Base-by-base conservation (phyloP, 805 yeast species). In the Yarrowia sp. region DNA sequence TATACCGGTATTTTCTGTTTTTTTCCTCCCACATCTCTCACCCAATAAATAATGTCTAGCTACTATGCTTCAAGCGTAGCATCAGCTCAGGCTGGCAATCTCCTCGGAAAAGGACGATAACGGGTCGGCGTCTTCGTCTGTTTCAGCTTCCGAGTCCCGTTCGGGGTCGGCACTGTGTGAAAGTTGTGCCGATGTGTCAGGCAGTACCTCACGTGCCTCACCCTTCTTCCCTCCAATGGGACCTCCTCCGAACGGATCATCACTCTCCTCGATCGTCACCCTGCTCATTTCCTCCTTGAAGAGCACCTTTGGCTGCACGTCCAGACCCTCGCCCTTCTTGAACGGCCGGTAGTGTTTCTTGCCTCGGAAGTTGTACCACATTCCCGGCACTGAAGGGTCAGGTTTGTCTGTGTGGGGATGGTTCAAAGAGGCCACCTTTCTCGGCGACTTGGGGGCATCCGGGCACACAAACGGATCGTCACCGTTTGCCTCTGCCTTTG, bases 331-430 rank as follows among this genome's bases (percentile, higher is more conserved):
- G 40, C 56, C 67, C 55, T 48, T 22, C 38, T 63, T 63, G 56
- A 63, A 63, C 40, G 67, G 67, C 7, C 67, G 67, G 67, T 48
- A 63, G 38, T 48, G 55, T 26, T 63, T 63, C 48, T 63, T 63
- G 22, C 67, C 67, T 14, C 67, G 12, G 38, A 48, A 48, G 41
- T 48, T 48, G 56, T 48, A 63, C 67, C 67, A 63, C 56, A 63
- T 36, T 15, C 67, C 67, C 1, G 67, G 67, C 14, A 48, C 56
- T 3, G 55, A 8, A 5, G 67, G 56, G 36, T 63, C 67, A 5
- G 67, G 67, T 12, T 63, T 63, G 3, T 48, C 56, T n/a, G 15
- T 9, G n/a, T 63, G 67, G 0, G 67, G 67, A 8, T 63, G 67
- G 4, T 56, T 7, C 11, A 59, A 19, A 10, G 64, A 26, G 12